Evolutionary conservation across 495 filamentous ascomycete species (phyloP).

Genomic region (Penicillium roqueforti): DNA sequence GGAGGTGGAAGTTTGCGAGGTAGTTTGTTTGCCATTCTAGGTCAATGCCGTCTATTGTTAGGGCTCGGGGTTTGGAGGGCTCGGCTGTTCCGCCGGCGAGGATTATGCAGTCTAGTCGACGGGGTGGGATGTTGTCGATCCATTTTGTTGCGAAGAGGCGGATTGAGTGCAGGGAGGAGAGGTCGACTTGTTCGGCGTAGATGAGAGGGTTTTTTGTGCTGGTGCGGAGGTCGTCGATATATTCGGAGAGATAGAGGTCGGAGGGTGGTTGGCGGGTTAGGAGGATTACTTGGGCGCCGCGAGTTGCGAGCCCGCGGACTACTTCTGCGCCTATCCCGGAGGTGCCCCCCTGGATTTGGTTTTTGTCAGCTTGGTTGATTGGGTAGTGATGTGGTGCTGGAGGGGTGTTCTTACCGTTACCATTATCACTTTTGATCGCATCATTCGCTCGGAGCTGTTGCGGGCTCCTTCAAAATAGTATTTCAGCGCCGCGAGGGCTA

Average conservation of each 20-base stretch:
- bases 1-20: conserved; percentile 88
- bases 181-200: conserved; percentile 91
- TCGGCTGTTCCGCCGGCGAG: conserved; percentile 69
- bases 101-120: conserved; percentile 90
- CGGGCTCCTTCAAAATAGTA: conserved; percentile 69
- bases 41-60: conserved; percentile 77
- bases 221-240: conserved; percentile 80
- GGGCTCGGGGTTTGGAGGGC: conserved; percentile 51
- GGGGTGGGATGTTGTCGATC: conserved; percentile 90
- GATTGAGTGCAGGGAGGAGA: conserved; percentile 79
- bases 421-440: conserved; percentile 91
- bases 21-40: conserved; percentile 92
- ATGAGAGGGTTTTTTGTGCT: conserved; percentile 82
- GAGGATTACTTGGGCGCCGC: conserved; percentile 88
- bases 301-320: conserved; percentile 65
- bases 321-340: conserved; percentile 84
- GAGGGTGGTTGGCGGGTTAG: conserved; percentile 75
- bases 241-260: conserved; percentile 87
- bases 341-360: conserved; percentile 67
- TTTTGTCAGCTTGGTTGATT: conserved; percentile 2
- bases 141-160: conserved; percentile 96
- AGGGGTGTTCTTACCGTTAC: conserved; percentile 59
- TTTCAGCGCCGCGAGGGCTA: conserved; percentile 65
- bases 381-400: not conserved
- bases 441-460: conserved; percentile 74